Base-by-base conservation (phyloP, 352 stramenopile species). In the Phytophthora quininea region DNA sequence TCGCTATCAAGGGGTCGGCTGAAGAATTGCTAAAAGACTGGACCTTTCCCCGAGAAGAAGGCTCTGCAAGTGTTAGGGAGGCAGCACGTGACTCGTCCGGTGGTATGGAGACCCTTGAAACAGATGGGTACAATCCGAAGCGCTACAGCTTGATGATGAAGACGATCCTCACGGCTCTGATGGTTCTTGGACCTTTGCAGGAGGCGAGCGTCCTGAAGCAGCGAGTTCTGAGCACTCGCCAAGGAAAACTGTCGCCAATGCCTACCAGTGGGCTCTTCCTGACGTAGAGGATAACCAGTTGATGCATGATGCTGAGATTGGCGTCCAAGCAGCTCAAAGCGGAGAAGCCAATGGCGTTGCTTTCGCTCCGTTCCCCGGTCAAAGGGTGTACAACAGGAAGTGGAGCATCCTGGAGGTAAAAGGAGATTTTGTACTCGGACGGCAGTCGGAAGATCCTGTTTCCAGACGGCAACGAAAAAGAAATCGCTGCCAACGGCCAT, bases 381-480 rank as follows among this genome's bases (percentile, higher is more conserved):
- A 50, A 29, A 69, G 37, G 45, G 38, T 24, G 46, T 73, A 29
- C 66, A 68, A 14, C 62, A 78, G 35, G 74, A 92, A 58, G 64
- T 91, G n/a, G 53, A 77, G 6, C 82, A 90, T 53, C 65, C 76
- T 4, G 76, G 79, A 35, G 83, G 82, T 2, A 92, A 90, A 77
- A 80, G 14, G 84, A 92, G 55, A 45, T 89, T 5, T 51, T 86
- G 2, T 92, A 81, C 62, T 60, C 59, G 3, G 82, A 94, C 49
- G 82, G 85, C 15, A 93, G 83, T 48, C 91, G 78, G 49, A 80
- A 77, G 33, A 92, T 95, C 51, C 64, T 86, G 45, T 99, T 97
- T 71, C 66, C 88, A 1, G 97, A 99, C 77, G 96, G 96, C 30
- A 98, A 96, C 29, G 74, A 91, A 48, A 99, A 99, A 69, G 90